Conservation (phyloP, 148 eudicot genomes). For the Fagopyrum homotropicum region DNA sequence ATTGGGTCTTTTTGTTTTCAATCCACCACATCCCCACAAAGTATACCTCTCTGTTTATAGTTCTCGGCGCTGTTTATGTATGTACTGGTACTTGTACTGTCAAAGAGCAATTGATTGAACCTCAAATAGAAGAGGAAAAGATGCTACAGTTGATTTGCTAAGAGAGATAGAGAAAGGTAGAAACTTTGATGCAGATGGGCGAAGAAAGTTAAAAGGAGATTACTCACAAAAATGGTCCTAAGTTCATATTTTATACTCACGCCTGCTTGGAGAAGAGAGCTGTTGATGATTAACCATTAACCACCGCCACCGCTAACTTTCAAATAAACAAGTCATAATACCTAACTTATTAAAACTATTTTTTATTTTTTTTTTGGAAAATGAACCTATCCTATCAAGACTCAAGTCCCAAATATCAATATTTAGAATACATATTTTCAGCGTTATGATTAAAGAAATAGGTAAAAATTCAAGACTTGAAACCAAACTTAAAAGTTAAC, state of each 20-base stretch:
- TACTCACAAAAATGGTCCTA: conserved; percentile 5
- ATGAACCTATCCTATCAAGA: no score
- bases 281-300: conserved; percentile 20
- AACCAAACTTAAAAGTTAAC: no score
- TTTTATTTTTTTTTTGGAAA: no score
- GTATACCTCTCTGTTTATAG: not conserved
- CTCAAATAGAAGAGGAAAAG: no score
- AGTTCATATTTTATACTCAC: conserved; percentile 9
- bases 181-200: conserved; percentile 3
- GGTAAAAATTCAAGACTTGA: no score
- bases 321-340: not conserved
- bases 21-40: conserved; percentile 1
- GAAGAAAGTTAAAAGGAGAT: conserved; percentile 3
- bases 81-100: not conserved
- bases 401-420: no score
- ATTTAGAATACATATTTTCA: no score
- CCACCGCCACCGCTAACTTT: conserved; percentile 17
- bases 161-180: not conserved
- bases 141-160: not conserved
- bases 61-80: not conserved
- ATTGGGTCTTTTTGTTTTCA: conserved; percentile 9
- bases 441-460: no score
- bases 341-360: no score
- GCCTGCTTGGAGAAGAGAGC: conserved; percentile 16
- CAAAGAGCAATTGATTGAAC: not conserved